Evolutionary conservation across 352 stramenopile genomes (phyloP).

Genomic region (Phytophthora quininea): DNA sequence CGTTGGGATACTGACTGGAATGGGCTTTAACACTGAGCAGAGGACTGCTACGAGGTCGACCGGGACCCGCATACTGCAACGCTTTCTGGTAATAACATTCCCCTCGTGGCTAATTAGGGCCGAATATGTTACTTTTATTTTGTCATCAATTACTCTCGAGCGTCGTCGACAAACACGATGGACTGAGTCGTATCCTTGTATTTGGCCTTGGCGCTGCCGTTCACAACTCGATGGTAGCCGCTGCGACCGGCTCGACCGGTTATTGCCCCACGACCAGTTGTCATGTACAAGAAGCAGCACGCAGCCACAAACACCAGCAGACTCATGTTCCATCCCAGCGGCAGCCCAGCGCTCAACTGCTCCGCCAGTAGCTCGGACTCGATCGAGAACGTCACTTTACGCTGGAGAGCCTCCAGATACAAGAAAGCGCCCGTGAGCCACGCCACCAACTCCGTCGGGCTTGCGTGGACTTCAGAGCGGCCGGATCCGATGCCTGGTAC

Average conservation of each 20-base stretch:
- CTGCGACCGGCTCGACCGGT: constrained; percentile 16
- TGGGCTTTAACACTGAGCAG: too few relatives aligned
- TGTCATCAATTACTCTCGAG: constrained; percentile 55
- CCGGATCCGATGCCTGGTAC: constrained; percentile 18
- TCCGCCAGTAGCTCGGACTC: constrained; percentile 67
- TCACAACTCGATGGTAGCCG: constrained; percentile 47
- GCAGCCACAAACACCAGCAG: constrained; percentile 60
- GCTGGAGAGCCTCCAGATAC: constrained; percentile 66
- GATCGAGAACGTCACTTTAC: constrained; percentile 57
- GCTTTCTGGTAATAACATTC: too few relatives aligned
- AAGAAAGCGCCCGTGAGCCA: constrained; percentile 78
- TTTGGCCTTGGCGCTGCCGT: constrained; percentile 44
- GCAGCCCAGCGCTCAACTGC: constrained; percentile 69
- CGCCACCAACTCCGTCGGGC: constrained; percentile 40
- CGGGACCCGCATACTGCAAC: too few relatives aligned
- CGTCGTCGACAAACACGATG: constrained; percentile 77
- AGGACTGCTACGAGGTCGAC: too few relatives aligned
- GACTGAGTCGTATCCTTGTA: constrained; percentile 53
- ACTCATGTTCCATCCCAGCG: constrained; percentile 72
- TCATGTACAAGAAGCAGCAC: constrained; percentile 59
- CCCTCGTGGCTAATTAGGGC: too few relatives aligned
- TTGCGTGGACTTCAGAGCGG: constrained; percentile 9
- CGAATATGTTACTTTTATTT: constrained; percentile 32
- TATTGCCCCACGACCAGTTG: constrained; percentile 30
- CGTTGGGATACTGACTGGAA: too few relatives aligned